phyloP scores from a whole-genome alignment of 495 filamentous ascomycete species.

The Aspergillus heteromorphus region DNA sequence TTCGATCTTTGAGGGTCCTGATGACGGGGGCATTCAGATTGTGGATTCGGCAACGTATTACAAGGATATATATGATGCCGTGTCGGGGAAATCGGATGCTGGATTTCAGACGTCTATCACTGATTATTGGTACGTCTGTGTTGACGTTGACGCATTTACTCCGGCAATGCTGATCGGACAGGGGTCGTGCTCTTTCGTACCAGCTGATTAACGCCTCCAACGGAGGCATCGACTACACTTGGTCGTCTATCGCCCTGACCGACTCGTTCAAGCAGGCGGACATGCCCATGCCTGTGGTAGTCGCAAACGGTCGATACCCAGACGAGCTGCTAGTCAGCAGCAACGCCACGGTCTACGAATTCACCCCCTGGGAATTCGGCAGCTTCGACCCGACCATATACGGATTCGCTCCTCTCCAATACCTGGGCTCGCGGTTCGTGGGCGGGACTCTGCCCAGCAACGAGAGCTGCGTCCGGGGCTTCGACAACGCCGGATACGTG shows the following conservation, averaged over 20 bases:
- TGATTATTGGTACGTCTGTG: constrained; percentile 65
- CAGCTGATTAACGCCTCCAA: constrained; percentile 76
- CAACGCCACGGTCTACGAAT: constrained; percentile 80
- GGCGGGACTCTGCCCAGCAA: constrained; percentile 53
- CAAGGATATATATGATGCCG: constrained; percentile 53
- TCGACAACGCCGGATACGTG: constrained; percentile 79
- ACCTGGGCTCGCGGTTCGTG: constrained; percentile 75
- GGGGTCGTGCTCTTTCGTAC: constrained; percentile 67
- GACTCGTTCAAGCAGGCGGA: constrained; percentile 62
- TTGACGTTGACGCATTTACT: constrained; percentile 16
- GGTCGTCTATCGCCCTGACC: constrained; percentile 73
- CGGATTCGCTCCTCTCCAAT: constrained; percentile 70
- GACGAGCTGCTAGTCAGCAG: constrained; percentile 57
- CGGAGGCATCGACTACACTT: constrained; percentile 78
- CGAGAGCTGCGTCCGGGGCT: constrained; percentile 67
- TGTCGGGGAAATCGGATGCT: constrained; percentile 60
- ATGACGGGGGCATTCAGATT: constrained; percentile 45
- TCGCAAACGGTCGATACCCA: constrained; percentile 69
- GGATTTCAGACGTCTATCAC: constrained; percentile 76
- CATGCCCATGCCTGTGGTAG: constrained; percentile 76
- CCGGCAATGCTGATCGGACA: constrained; percentile 15
- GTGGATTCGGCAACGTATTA: constrained; percentile 61
- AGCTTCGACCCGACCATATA: constrained; percentile 75
- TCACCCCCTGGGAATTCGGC: constrained; percentile 86
- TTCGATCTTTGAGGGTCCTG: constrained; percentile 68